A percentile compares a stretch with the other conserved stretches of the same genome.
Evolutionary conservation across 129 eudicot genomes (phyloP).

Genomic region (Helichrysum umbraculigerum): DNA sequence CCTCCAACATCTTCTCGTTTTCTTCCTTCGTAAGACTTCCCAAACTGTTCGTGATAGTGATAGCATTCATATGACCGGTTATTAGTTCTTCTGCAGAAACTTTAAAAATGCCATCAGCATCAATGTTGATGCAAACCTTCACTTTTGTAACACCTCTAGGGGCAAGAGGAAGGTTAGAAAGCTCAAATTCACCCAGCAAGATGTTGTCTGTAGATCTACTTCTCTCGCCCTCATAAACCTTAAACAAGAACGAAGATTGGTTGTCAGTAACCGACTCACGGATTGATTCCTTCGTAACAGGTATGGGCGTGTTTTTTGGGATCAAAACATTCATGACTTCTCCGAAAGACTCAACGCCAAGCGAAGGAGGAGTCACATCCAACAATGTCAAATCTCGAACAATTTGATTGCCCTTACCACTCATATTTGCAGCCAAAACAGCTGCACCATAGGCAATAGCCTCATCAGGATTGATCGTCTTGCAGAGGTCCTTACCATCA

Average conservation of each 20-base stretch:
- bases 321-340: not conserved
- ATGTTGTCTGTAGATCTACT: not conserved
- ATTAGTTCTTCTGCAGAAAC: constrained; percentile 14
- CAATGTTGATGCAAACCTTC: not conserved
- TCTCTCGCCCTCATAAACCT: constrained; percentile 21
- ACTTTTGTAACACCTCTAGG: not conserved
- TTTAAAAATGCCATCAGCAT: constrained; percentile 12
- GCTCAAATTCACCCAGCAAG: constrained; percentile 7
- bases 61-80: not conserved
- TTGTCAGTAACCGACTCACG: not conserved
- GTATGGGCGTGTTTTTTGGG: constrained; percentile 21
- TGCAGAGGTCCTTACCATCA: constrained; percentile 9
- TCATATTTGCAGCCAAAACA: constrained; percentile 11
- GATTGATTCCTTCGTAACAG: not conserved
- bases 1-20: constrained; percentile 17
- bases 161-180: not conserved
- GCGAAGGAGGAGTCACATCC: constrained; percentile 18
- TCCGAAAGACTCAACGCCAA: not conserved
- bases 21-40: constrained; percentile 6
- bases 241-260: not conserved
- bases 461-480: constrained; percentile 16
- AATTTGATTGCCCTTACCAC: constrained; percentile 6
- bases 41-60: not conserved
- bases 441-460: constrained; percentile 13
- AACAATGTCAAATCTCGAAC: not conserved